Base-by-base conservation (phyloP, 768 basidiomycete genomes). In the Bullera alba region DNA sequence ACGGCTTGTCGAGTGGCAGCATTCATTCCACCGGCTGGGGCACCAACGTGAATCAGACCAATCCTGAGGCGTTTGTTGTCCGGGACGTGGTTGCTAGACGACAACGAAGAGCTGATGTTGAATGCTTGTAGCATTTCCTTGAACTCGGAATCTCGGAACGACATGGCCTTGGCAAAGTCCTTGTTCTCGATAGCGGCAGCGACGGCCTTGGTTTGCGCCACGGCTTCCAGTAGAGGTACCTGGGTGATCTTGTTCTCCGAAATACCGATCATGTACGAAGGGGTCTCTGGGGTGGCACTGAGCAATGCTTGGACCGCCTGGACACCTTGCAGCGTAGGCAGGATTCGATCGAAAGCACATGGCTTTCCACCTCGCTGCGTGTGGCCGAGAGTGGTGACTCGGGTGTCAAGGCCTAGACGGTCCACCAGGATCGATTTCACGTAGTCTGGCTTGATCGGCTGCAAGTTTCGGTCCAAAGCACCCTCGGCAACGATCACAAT, bases 401-500 rank as follows among this genome's bases (percentile, higher is more conserved):
- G 79, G 1, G 93, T 92, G 72, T 97, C 95, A 26, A 99, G 81
- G 0, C 87, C 86, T 22, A 97, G 80, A 15, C 85, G 80, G 26
- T 95, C 83, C 0, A 85, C 76, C 10, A 97, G 80, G 30, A 99
- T 81, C 19, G 87, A 79, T 74, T 91, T 97, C 73, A 99, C 83
- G 66, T 91, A 82, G 26, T 88, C 87, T 16, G 90, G 84, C 37
- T 79, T 83, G 69, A 99, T 96, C n/a, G 90, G 90, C 25, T 93
- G 83, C 39, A 97, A 80, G 61, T 86, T 77, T 42, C 78, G 75
- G 71, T 97, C 93, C 42, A 86, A 82, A 8, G 95, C 93, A 21
- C 95, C 95, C 75, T 99, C 95, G 1, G 95, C 93, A 35, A 97
- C 85, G 57, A 99, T 95, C 51, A 99, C 90, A 58, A 99, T 95